A percentile compares a stretch with the other conserved stretches of the same genome.
These are phyloP conservation scores for Rubus parviflorus DNA, from an alignment of 306 rosid genomes.

Conservation along the genomic window DNA sequence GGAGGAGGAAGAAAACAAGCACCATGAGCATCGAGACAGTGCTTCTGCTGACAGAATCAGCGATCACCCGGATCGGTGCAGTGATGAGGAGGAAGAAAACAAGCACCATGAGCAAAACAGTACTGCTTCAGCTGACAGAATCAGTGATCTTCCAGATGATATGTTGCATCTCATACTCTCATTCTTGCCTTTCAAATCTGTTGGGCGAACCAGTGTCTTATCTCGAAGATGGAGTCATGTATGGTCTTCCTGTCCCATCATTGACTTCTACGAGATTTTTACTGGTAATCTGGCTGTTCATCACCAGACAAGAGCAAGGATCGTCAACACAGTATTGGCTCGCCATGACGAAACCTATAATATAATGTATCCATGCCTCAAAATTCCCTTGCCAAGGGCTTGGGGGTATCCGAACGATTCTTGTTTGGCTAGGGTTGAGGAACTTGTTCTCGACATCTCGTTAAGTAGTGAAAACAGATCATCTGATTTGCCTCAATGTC, in stretches of 20 bases:
- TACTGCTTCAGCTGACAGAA: not conserved
- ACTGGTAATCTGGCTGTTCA: not conserved
- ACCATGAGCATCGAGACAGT: too few species aligned
- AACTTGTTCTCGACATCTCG: not conserved
- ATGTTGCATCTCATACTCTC: slow-evolving; percentile 13
- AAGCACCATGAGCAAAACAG: too few species aligned
- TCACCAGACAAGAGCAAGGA: not conserved
- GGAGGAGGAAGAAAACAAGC: not conserved
- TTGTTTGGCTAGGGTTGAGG: not conserved
- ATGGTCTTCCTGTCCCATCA: not conserved
- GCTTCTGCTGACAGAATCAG: too few species aligned
- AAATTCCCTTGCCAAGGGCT: not conserved
- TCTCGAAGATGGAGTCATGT: not conserved
- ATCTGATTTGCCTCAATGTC: not conserved
- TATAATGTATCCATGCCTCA: not conserved
- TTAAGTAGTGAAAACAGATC: not conserved
- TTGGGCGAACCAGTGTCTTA: not conserved
- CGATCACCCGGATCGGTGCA: too few species aligned
- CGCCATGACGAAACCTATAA: not conserved
- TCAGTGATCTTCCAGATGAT: slow-evolving; percentile 5
- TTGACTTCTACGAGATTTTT: not conserved
- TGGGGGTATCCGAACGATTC: not conserved
- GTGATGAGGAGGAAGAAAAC: too few species aligned
- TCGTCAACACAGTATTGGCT: not conserved
- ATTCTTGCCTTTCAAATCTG: slow-evolving; percentile 15